phyloP scores from a whole-genome alignment of 768 basidiomycete species.

The Tylopilus subfusipes region DNA sequence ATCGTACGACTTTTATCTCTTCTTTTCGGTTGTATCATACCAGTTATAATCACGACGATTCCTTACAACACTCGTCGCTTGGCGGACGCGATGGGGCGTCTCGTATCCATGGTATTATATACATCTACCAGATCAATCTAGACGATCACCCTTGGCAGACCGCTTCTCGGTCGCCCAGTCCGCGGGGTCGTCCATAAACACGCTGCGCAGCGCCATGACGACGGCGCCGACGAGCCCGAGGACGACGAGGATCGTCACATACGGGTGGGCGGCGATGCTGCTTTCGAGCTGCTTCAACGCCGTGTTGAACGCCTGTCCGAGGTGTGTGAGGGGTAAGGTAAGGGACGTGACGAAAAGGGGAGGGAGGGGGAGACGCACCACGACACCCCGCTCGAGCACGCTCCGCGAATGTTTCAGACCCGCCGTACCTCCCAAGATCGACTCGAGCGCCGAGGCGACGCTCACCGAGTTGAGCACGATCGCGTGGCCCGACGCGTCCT shows the following conservation, averaged over 20 bases:
- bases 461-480: constrained; percentile 55
- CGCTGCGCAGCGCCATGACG: constrained; percentile 11
- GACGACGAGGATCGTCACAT: constrained; percentile 10
- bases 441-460: constrained; percentile 70
- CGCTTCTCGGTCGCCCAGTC: constrained; percentile 16
- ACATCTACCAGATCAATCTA: constrained; percentile 20
- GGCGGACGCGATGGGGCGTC: background rate
- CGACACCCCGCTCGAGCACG: constrained; percentile 58
- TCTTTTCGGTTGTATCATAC: constrained; percentile 7
- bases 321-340: background rate
- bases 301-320: constrained; percentile 18
- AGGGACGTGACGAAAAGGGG: background rate
- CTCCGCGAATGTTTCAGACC: constrained; percentile 66
- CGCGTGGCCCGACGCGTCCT: constrained; percentile 49
- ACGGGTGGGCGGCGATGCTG: constrained; percentile 19
- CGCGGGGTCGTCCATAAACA: constrained; percentile 14
- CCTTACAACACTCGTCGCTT: background rate
- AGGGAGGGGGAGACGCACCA: constrained; percentile 19
- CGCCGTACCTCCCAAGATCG: constrained; percentile 49
- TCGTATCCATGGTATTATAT: background rate
- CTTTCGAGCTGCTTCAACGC: constrained; percentile 8
- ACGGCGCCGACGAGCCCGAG: constrained; percentile 6
- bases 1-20: background rate
- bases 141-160: constrained; percentile 16
- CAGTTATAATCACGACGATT: background rate